Percentiles rank a stretch among this genome's conserved stretches.
Evolutionary conservation across 169 alveolate species (phyloP).

Genomic region (Plasmodium knowlesi): DNA sequence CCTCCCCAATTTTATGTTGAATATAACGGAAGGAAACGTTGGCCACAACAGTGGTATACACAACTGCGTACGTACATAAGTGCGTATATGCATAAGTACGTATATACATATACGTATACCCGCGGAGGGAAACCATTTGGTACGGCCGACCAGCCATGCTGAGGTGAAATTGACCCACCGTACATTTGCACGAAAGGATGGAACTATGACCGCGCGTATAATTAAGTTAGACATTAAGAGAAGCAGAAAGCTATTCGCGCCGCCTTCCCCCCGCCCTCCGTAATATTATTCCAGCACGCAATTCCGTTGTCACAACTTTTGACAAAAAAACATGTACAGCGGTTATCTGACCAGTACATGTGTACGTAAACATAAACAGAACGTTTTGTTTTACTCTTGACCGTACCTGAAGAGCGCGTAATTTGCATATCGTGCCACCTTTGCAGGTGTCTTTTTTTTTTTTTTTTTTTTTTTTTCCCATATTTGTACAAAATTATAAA

Average conservation of each 20-base stretch:
- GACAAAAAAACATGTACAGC: not conserved
- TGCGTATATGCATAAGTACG: not conserved
- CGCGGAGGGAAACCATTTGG: not conserved
- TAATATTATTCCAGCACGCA: not conserved
- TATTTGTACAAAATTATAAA: conserved; percentile 2
- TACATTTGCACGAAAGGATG: not conserved
- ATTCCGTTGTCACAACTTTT: not conserved
- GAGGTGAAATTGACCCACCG: not conserved
- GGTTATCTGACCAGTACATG: not conserved
- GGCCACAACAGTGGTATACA: not conserved
- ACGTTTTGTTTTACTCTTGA: not conserved
- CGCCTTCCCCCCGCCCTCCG: not conserved
- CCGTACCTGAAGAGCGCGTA: not conserved
- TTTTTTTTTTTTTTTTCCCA: not conserved
- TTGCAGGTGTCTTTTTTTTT: not conserved
- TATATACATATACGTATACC: not conserved
- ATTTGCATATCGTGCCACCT: not conserved
- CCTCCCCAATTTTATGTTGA: not conserved
- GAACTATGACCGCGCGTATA: not conserved
- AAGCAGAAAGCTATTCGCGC: not conserved
- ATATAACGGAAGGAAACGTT: not conserved
- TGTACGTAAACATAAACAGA: not conserved
- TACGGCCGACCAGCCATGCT: not conserved
- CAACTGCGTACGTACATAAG: not conserved
- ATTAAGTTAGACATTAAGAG: not conserved